Percentiles rank a stretch among this genome's conserved stretches.
These are phyloP conservation scores for Didymella exigua DNA, from an alignment of 2,329 filamentous ascomycete genomes.

Conservation along the genomic window DNA sequence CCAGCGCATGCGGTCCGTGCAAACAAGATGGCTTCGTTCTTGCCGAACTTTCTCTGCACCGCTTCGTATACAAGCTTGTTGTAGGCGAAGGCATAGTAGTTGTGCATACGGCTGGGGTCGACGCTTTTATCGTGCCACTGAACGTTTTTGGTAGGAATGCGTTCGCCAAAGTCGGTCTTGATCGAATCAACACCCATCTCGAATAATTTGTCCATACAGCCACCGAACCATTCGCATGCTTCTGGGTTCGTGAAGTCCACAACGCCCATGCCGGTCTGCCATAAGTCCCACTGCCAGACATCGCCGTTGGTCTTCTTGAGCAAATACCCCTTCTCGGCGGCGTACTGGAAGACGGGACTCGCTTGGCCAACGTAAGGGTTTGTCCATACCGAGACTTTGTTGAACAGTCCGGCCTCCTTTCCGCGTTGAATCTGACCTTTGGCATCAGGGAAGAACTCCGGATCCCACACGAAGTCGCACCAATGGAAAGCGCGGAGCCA, in stretches of 20 bases:
- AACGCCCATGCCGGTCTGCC: slow-evolving; percentile 78
- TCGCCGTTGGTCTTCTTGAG: slow-evolving; percentile 71
- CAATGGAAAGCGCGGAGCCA: slow-evolving; percentile 78
- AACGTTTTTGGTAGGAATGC: slow-evolving; percentile 69
- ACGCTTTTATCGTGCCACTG: slow-evolving; percentile 65
- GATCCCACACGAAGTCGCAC: slow-evolving; percentile 76
- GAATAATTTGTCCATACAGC: slow-evolving; percentile 67
- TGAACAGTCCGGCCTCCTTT: slow-evolving; percentile 64
- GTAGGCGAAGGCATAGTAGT: slow-evolving; percentile 76
- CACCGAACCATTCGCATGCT: slow-evolving; percentile 68
- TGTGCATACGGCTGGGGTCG: slow-evolving; percentile 74
- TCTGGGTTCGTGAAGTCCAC: slow-evolving; percentile 76
- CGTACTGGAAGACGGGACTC: slow-evolving; percentile 68
- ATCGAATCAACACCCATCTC: slow-evolving; percentile 72
- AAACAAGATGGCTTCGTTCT: slow-evolving; percentile 66
- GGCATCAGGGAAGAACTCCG: slow-evolving; percentile 71
- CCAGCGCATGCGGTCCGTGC: slow-evolving; percentile 71
- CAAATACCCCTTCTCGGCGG: slow-evolving; percentile 69
- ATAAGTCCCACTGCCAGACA: slow-evolving; percentile 77
- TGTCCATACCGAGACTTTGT: slow-evolving; percentile 75
- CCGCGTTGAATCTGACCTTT: slow-evolving; percentile 67
- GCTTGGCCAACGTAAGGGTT: slow-evolving; percentile 76
- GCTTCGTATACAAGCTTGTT: slow-evolving; percentile 73
- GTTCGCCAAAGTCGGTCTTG: slow-evolving; percentile 79
- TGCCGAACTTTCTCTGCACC: slow-evolving; percentile 60